Conservation (phyloP, 2,329 filamentous ascomycete species). For the Macroventuria anomochaeta region DNA sequence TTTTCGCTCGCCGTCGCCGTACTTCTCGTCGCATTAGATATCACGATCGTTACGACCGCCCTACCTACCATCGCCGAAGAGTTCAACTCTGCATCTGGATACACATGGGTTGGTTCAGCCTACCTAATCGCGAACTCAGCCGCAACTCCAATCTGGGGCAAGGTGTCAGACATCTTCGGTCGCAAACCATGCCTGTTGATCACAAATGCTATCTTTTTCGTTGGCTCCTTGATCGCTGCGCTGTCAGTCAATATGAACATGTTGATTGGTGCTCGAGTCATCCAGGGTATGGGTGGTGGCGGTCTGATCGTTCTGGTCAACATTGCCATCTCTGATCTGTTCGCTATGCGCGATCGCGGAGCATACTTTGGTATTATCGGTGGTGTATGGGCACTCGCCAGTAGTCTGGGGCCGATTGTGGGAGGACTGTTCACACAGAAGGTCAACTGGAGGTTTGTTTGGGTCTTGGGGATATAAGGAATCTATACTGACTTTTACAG, state of each 20-base stretch:
- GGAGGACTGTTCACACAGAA: conserved; percentile 71
- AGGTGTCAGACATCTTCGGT: conserved; percentile 71
- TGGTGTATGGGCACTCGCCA: conserved; percentile 70
- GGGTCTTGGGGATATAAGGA: too few species aligned
- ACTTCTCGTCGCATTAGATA: conserved; percentile 66
- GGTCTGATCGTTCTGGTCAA: conserved; percentile 69
- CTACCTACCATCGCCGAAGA: conserved; percentile 65
- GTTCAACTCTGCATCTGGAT: conserved; percentile 58
- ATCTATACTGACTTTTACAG: not conserved
- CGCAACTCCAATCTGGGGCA: conserved; percentile 65
- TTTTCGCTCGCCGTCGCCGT: conserved; percentile 60
- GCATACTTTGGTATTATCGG: conserved; percentile 71
- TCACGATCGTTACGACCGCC: conserved; percentile 68
- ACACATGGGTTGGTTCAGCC: conserved; percentile 61
- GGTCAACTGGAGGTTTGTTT: conserved; percentile 65
- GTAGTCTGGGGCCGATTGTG: conserved; percentile 69
- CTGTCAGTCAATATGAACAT: conserved; percentile 65
- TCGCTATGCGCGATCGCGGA: conserved; percentile 64
- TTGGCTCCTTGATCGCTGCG: conserved; percentile 67
- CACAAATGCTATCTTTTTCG: conserved; percentile 67
- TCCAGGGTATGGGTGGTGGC: conserved; percentile 70
- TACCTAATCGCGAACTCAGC: conserved; percentile 59
- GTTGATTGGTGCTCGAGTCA: conserved; percentile 66
- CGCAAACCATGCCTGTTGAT: conserved; percentile 67
- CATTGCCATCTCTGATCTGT: conserved; percentile 69